These are phyloP conservation scores for Pleurostoma richardsiae DNA, from an alignment of 2,329 filamentous ascomycete species.

Conservation along the genomic window DNA sequence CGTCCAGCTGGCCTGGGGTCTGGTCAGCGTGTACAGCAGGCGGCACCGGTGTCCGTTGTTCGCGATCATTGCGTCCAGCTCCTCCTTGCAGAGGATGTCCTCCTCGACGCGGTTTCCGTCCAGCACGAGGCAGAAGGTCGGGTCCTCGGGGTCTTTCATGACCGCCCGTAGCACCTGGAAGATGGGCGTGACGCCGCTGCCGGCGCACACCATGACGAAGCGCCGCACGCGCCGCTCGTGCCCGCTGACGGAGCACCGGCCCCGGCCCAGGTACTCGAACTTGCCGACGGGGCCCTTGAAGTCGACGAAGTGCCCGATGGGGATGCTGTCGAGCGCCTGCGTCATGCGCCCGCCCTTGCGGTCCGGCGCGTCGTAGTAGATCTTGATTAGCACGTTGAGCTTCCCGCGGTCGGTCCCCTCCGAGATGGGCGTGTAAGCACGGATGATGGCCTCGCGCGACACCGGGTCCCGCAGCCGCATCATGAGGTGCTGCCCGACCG, in stretches of 20 bases:
- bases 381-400: constrained; percentile 74
- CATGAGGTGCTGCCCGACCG: constrained; percentile 83
- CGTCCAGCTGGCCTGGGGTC: constrained; percentile 58
- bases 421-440: constrained; percentile 83
- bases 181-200: constrained; percentile 89
- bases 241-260: constrained; percentile 56
- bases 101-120: constrained; percentile 72
- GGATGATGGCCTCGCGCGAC: constrained; percentile 68
- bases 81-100: constrained; percentile 75
- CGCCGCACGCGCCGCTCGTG: constrained; percentile 51
- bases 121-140: constrained; percentile 66
- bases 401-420: constrained; percentile 53
- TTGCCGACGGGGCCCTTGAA: constrained; percentile 87
- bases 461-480: constrained; percentile 71
- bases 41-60: constrained; percentile 52
- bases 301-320: constrained; percentile 68
- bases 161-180: constrained; percentile 77
- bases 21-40: constrained; percentile 65
- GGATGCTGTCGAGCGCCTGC: constrained; percentile 67
- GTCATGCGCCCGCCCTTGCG: constrained; percentile 75
- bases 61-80: constrained; percentile 60
- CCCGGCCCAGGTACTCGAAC: constrained; percentile 71
- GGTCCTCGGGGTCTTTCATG: constrained; percentile 57
- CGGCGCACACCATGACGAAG: constrained; percentile 84
- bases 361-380: constrained; percentile 62